Conservation (phyloP, 805 yeast genomes). For the Teunomyces kruisii region DNA sequence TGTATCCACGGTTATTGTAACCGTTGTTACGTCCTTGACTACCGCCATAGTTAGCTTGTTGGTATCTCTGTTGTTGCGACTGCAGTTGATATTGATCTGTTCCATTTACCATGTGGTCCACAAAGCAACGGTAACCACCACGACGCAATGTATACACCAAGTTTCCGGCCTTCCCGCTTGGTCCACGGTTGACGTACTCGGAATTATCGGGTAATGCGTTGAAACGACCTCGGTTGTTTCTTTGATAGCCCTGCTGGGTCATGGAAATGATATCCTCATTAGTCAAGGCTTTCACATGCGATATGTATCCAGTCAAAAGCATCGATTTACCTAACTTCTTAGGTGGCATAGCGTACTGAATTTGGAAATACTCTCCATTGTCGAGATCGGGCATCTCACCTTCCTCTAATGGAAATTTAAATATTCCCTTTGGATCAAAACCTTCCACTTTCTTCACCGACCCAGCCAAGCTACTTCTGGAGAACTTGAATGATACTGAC, state of each 20-base stretch:
- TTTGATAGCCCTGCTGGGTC: constrained; percentile 47
- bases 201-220: constrained; percentile 29
- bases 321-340: constrained; percentile 70
- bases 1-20: constrained; percentile 5
- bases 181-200: constrained; percentile 41
- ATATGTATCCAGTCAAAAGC: constrained; percentile 75
- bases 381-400: constrained; percentile 47
- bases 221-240: constrained; percentile 22
- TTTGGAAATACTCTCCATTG: constrained; percentile 38
- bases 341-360: constrained; percentile 62
- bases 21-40: constrained; percentile 8
- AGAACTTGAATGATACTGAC: constrained; percentile 42
- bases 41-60: constrained; percentile 11
- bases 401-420: constrained; percentile 48
- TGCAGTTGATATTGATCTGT: constrained; percentile 10
- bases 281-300: constrained; percentile 59
- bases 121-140: constrained; percentile 39
- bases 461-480: constrained; percentile 61
- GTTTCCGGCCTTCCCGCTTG: constrained; percentile 33
- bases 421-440: constrained; percentile 35
- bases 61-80: constrained; percentile 10
- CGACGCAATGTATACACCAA: constrained; percentile 32
- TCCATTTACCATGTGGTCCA: constrained; percentile 14
- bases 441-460: constrained; percentile 34
- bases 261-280: constrained; percentile 50